Percentiles rank a stretch among this genome's conserved stretches.
Conservation (phyloP, 768 basidiomycete species). For the Lactarius psammicola region DNA sequence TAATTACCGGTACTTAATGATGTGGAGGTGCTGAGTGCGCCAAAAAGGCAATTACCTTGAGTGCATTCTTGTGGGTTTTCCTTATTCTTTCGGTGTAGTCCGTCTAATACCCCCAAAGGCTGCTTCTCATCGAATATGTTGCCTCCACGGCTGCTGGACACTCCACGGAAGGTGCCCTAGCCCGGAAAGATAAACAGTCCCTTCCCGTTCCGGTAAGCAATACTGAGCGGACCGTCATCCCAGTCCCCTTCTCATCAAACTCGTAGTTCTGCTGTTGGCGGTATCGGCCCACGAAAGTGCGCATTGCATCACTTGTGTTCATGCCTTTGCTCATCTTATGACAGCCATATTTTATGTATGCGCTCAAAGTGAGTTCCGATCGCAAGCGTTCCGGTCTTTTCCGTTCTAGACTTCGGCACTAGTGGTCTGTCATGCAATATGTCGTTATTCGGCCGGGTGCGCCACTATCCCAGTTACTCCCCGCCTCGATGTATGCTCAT, state of each 20-base stretch:
- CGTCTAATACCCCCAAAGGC: conserved; percentile 38
- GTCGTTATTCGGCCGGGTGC: conserved; percentile 65
- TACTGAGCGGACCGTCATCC: too few species aligned
- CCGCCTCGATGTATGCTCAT: conserved; percentile 7
- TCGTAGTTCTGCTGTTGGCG: conserved; percentile 75
- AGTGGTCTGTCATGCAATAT: conserved; percentile 92
- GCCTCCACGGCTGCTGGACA: conserved; percentile 64
- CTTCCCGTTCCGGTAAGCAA: conserved; percentile 64
- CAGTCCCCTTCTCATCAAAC: neutral
- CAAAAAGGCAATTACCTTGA: conserved; percentile 68
- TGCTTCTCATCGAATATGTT: conserved; percentile 83
- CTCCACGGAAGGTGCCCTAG: conserved; percentile 63
- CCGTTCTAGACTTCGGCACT: conserved; percentile 19
- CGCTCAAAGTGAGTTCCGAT: conserved; percentile 58
- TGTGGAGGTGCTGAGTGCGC: neutral
- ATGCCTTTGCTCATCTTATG: conserved; percentile 21
- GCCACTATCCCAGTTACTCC: neutral
- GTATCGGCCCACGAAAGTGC: conserved; percentile 76
- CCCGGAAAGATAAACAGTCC: conserved; percentile 72
- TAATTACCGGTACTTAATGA: neutral
- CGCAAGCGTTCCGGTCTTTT: neutral
- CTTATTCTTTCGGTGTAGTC: neutral
- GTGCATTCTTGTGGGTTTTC: conserved; percentile 75
- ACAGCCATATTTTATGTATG: conserved; percentile 86
- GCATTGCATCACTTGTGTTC: neutral